Evolutionary conservation across 164 flowering plant species (phyloP).

Genomic region (Platanus orientalis): DNA sequence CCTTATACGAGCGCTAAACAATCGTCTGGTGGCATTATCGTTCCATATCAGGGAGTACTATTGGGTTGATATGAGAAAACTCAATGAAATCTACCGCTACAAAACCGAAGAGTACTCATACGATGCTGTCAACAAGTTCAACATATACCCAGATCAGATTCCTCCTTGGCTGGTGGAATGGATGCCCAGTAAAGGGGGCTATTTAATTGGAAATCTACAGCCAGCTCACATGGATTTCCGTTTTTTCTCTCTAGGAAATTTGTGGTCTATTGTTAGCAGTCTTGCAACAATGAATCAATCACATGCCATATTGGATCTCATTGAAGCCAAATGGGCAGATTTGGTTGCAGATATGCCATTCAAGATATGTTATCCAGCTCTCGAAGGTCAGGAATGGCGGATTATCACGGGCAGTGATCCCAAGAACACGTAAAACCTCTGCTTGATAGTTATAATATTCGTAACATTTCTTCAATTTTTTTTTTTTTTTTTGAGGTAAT

Average conservation of each 20-base stretch:
- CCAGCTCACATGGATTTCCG: slow-evolving; percentile 98
- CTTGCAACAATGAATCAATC: slow-evolving; percentile 75
- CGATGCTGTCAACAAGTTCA: slow-evolving; percentile 94
- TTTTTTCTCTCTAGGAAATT: slow-evolving; percentile 88
- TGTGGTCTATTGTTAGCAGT: slow-evolving; percentile 75
- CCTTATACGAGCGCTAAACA: slow-evolving; percentile 65
- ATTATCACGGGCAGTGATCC: slow-evolving; percentile 92
- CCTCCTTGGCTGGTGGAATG: slow-evolving; percentile 84
- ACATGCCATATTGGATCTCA: slow-evolving; percentile 79
- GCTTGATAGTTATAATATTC: slow-evolving; percentile 7
- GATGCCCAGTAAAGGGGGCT: slow-evolving; percentile 87
- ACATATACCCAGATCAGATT: slow-evolving; percentile 88
- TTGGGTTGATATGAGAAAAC: slow-evolving; percentile 78
- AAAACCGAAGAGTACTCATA: slow-evolving; percentile 91
- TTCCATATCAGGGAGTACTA: slow-evolving; percentile 90
- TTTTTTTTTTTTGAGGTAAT: no score
- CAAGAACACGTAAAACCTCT: slow-evolving; percentile 68
- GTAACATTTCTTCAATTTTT: neutral
- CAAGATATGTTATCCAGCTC: slow-evolving; percentile 86
- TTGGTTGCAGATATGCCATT: slow-evolving; percentile 83
- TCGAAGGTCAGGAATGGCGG: slow-evolving; percentile 85
- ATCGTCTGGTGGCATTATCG: slow-evolving; percentile 75
- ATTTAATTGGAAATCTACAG: slow-evolving; percentile 83
- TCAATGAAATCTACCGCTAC: slow-evolving; percentile 84
- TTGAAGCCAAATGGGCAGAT: slow-evolving; percentile 82